phyloP scores from a whole-genome alignment of 192 early-diverging fungal genomes.

The Dispira parvispora region DNA sequence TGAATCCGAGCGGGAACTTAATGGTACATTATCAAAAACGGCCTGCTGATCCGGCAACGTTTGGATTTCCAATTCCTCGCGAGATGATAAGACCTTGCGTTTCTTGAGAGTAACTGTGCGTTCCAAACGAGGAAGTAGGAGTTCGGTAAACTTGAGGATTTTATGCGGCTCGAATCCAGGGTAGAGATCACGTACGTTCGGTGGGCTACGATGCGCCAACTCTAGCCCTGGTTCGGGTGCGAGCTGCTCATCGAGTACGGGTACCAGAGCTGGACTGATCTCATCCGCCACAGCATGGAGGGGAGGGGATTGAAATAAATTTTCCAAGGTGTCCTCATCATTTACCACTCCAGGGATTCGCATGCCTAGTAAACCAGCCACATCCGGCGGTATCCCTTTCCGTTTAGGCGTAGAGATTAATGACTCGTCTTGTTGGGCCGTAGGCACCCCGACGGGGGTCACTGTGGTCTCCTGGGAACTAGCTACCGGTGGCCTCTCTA shows the following conservation, averaged over 20 bases:
- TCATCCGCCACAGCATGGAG: background rate
- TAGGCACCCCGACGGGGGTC: constrained; percentile 11
- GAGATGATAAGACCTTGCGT: background rate
- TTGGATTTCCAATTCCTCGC: too few relatives aligned
- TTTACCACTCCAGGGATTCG: background rate
- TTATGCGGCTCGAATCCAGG: constrained; percentile 42
- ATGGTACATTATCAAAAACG: background rate
- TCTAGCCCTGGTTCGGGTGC: constrained; percentile 8
- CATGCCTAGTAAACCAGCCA: background rate
- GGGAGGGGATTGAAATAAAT: constrained; percentile 23
- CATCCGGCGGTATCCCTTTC: constrained; percentile 10
- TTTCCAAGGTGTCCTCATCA: constrained; percentile 24
- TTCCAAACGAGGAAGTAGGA: constrained; percentile 20
- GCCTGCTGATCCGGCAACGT: background rate
- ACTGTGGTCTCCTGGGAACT: too few relatives aligned
- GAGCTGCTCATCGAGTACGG: background rate
- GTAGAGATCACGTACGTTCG: constrained; percentile 31
- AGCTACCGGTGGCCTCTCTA: too few relatives aligned
- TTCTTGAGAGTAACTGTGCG: constrained; percentile 7
- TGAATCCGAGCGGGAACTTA: background rate
- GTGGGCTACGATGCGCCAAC: background rate
- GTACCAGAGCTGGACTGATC: too few relatives aligned
- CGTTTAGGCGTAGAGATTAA: constrained; percentile 23
- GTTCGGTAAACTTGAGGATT: constrained; percentile 41
- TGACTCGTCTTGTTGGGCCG: constrained; percentile 37